Evolutionary conservation across 306 rosid genomes (phyloP).

Genomic region (Trichosanthes cucumerina): DNA sequence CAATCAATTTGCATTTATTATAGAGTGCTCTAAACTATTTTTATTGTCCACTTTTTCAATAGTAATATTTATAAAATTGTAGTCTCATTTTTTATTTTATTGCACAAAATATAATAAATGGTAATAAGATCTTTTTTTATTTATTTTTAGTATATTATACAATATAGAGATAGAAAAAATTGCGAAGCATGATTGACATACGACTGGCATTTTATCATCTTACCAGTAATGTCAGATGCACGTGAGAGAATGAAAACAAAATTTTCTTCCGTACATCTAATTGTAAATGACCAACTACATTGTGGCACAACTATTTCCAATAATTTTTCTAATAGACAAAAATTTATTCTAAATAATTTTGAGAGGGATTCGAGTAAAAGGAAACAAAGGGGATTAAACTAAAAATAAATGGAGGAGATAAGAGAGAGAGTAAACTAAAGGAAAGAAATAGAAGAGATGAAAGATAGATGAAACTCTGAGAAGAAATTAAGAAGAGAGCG

Average conservation of each 20-base stretch:
- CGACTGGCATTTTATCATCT: background rate
- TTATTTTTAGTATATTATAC: background rate
- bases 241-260: background rate
- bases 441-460: background rate
- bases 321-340: background rate
- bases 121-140: background rate
- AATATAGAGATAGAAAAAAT: background rate
- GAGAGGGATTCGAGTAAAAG: background rate
- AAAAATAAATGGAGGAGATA: background rate
- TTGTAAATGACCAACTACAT: background rate
- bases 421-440: background rate
- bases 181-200: background rate
- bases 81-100: background rate
- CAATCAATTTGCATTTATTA: background rate
- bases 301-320: background rate
- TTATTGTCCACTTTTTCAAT: background rate
- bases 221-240: background rate
- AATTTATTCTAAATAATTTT: background rate
- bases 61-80: background rate
- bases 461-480: background rate
- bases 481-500: background rate
- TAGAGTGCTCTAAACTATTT: background rate
- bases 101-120: background rate
- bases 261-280: background rate
- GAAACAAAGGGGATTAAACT: too few relatives aligned